Evolutionary conservation across 176 grass and related monocot species (phyloP).

Genomic region (Aegilops sharonensis): DNA sequence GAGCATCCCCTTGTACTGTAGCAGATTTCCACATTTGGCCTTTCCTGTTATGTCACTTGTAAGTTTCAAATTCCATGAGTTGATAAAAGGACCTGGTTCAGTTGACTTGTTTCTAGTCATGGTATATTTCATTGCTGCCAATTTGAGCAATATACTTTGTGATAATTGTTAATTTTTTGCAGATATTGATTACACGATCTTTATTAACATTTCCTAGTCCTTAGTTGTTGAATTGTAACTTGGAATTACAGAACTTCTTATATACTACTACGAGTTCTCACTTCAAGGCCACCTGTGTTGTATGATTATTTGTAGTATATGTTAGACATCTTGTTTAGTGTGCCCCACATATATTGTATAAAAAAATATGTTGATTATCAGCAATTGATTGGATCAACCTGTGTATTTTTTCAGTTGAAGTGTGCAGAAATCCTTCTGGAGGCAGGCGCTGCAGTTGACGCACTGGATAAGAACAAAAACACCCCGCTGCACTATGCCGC

Average conservation of each 20-base stretch:
- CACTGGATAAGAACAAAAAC: constrained; percentile 90
- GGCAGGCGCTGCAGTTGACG: constrained; percentile 61
- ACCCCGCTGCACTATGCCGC: constrained; percentile 83
- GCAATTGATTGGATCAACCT: neutral
- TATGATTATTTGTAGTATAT: neutral
- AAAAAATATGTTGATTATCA: neutral
- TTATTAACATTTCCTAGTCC: neutral
- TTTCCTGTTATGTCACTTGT: neutral
- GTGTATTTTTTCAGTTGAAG: constrained; percentile 40
- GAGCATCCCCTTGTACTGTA: neutral
- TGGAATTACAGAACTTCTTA: neutral
- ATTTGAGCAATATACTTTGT: neutral
- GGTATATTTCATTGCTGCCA: neutral
- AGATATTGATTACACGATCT: neutral
- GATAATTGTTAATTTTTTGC: neutral
- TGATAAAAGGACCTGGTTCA: neutral
- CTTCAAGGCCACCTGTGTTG: constrained; percentile 4
- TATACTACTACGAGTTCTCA: neutral
- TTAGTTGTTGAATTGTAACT: neutral
- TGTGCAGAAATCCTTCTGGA: constrained; percentile 75
- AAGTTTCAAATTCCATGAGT: neutral
- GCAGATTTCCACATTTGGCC: neutral
- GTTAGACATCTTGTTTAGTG: neutral
- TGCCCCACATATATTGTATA: neutral
- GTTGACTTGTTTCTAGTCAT: neutral